These are phyloP conservation scores for Quercus gilva DNA, from an alignment of 306 rosid species.

Conservation along the genomic window DNA sequence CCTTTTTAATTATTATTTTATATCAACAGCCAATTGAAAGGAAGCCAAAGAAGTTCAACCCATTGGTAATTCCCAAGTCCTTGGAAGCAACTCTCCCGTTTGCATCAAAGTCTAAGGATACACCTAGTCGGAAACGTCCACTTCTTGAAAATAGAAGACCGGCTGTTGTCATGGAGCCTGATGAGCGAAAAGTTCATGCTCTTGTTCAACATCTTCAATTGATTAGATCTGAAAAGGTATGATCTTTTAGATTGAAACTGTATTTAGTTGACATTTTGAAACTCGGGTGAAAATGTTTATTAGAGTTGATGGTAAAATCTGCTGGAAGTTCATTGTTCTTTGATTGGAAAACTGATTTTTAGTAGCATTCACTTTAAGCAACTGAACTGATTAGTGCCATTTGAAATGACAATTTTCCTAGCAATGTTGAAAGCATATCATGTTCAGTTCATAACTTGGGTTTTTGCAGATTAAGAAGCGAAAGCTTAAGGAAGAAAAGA, in stretches of 20 bases:
- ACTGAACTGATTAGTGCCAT: background rate
- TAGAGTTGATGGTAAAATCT: no score
- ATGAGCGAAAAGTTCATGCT: constrained; percentile 57
- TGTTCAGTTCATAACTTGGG: background rate
- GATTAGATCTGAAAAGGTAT: no score
- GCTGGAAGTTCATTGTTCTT: no score
- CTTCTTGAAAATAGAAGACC: constrained; percentile 53
- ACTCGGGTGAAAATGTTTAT: no score
- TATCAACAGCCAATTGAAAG: constrained; percentile 72
- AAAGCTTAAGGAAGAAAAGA: constrained; percentile 65
- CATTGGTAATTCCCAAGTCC: constrained; percentile 80
- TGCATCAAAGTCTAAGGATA: constrained; percentile 71
- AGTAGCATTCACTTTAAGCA: background rate
- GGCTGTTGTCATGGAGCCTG: constrained; percentile 76
- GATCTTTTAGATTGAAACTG: no score
- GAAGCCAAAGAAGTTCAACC: constrained; percentile 69
- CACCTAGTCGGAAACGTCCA: constrained; percentile 37
- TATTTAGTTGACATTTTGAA: no score
- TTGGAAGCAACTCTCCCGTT: constrained; percentile 69
- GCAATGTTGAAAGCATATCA: background rate
- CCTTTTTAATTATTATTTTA: background rate
- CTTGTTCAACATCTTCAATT: constrained; percentile 42
- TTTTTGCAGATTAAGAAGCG: constrained; percentile 64
- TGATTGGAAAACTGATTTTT: no score
- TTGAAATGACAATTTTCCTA: background rate